Conservation (phyloP, 345 rosid species). For the Ceriops tagal region DNA sequence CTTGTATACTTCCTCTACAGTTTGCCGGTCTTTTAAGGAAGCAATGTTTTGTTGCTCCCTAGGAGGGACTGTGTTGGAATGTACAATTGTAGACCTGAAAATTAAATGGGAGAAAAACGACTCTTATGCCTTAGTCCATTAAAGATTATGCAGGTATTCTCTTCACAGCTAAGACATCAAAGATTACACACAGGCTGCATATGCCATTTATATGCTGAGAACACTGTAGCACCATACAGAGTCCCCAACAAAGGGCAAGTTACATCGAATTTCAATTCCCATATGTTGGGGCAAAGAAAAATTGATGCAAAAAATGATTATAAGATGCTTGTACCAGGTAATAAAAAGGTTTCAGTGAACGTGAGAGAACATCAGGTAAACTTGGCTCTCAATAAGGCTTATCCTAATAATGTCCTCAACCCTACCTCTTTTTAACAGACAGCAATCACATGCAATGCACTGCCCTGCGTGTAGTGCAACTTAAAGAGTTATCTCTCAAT, state of each 20-base stretch:
- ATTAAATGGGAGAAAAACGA: neutral
- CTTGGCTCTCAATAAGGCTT: too few species aligned
- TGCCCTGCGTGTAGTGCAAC: neutral
- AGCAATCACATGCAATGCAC: neutral
- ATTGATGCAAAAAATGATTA: neutral
- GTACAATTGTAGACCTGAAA: constrained; percentile 83
- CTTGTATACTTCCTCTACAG: constrained; percentile 32
- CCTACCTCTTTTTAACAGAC: neutral
- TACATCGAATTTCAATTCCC: neutral
- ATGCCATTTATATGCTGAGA: too few species aligned
- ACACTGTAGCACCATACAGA: too few species aligned
- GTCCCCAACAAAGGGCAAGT: too few species aligned
- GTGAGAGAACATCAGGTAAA: too few species aligned
- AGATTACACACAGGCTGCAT: too few species aligned
- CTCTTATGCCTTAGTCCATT: neutral
- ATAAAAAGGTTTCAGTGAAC: too few species aligned
- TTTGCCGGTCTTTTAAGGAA: constrained; percentile 33
- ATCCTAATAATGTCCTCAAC: too few species aligned
- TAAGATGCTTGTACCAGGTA: neutral
- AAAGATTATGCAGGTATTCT: too few species aligned
- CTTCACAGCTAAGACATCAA: too few species aligned
- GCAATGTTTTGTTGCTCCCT: constrained; percentile 42
- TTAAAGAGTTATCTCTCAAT: too few species aligned
- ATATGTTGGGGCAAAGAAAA: neutral
- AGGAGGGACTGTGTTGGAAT: constrained; percentile 45